Base-by-base conservation (phyloP, 129 eudicot species). In the Artemisia tridentata region DNA sequence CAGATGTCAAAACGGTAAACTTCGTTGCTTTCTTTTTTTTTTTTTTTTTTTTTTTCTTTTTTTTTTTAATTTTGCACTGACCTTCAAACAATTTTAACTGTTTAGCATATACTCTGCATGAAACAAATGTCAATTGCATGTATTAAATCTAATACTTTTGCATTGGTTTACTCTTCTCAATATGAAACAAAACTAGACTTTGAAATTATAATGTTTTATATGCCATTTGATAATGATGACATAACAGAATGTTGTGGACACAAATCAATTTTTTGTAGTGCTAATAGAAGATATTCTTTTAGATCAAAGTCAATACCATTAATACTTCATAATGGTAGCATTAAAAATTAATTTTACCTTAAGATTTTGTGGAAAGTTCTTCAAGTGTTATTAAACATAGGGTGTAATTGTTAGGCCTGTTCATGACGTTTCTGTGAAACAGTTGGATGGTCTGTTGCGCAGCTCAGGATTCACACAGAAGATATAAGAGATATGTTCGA, bases 401-500 rank as follows among this genome's bases (percentile, higher is more conserved):
- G 19, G 66, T 19, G 17, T 20, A 2, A 45, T 46, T 43, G n/a
- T 23, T 1, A 67, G 21, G 63, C 29, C 11, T 74, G 27, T 50
- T 63, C 53, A 31, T 38, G 7, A 55, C 57, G 41, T 19, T 48
- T 31, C 14, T 61, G 48, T 34, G 67, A 45, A 18, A 23, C 17
- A 89, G 97, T 75, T 90, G 87, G 97, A 90, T 71, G 62, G 63
- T 12, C 65, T 90, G 73, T 75, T 90, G n/a, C 85, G 75, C 65
- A 78, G 95, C 80, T 80, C 85, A 62, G 91, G 91, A 7, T 90
- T 90, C 72, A 90, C 91, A 48, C 95, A 90, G 53, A 87, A 90
- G 91, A 29, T 29, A 4, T 29, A 29, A 34, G 9, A 34, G 43
- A 34, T 6, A 1, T 34, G 2, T 34, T 34, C 7, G 9, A 34